phyloP scores from a whole-genome alignment of 208 protist genomes.

The Trypanosoma vivax region DNA sequence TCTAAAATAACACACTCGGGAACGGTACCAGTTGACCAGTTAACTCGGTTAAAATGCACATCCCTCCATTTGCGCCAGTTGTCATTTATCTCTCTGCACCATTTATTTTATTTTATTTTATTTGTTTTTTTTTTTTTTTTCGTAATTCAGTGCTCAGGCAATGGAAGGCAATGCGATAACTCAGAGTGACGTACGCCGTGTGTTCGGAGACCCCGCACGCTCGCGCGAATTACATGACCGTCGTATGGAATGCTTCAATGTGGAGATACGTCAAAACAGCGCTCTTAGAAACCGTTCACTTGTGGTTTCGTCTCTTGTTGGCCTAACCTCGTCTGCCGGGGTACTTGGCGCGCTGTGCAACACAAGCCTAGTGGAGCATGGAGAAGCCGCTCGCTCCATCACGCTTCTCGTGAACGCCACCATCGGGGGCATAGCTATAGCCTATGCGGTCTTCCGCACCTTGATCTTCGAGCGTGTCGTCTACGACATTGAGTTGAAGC shows the following conservation, averaged over 20 bases:
- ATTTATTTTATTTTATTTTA: conserved; percentile 2
- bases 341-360: conserved; percentile 21
- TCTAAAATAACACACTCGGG: too few species aligned
- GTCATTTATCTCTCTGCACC: not conserved
- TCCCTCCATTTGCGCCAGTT: not conserved
- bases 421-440: conserved; percentile 30
- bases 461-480: conserved; percentile 61
- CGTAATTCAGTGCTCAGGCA: not conserved
- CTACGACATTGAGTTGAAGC: conserved; percentile 80
- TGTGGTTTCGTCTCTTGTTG: conserved; percentile 43
- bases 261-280: conserved; percentile 77
- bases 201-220: conserved; percentile 56
- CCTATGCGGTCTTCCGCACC: conserved; percentile 39
- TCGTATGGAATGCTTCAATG: conserved; percentile 78
- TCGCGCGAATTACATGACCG: conserved; percentile 62
- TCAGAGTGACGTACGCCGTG: conserved; percentile 34
- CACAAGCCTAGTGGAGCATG: not conserved
- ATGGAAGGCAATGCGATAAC: not conserved
- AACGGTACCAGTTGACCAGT: too few species aligned
- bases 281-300: conserved; percentile 72
- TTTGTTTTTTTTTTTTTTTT: conserved; percentile 14
- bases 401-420: conserved; percentile 31
- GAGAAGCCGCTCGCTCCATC: conserved; percentile 14
- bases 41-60: too few species aligned
- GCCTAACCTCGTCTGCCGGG: conserved; percentile 38